Conservation (phyloP, 2,329 filamentous ascomycete genomes). For the Clonostachys solani region DNA sequence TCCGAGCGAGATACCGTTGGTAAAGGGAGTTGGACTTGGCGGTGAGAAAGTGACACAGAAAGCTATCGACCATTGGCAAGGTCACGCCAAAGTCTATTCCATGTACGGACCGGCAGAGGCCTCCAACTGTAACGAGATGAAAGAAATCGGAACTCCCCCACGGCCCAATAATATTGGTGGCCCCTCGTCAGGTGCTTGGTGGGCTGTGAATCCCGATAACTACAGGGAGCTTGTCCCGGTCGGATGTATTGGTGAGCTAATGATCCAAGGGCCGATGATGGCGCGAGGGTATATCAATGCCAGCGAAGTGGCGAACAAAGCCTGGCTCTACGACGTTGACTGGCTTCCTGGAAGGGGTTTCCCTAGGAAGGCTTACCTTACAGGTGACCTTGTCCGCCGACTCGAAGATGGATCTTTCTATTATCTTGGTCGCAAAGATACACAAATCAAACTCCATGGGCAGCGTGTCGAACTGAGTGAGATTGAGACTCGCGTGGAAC, state of each 20-base stretch:
- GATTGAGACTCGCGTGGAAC: constrained; percentile 6
- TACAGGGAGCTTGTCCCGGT: constrained; percentile 10
- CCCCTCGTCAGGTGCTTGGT: constrained; percentile 4
- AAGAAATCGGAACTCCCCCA: neutral
- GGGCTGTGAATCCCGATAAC: constrained; percentile 11
- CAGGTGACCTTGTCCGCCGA: constrained; percentile 37
- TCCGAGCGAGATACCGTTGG: constrained; percentile 6
- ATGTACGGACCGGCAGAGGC: constrained; percentile 1
- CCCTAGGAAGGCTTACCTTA: constrained; percentile 28
- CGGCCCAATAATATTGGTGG: constrained; percentile 3
- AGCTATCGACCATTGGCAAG: neutral
- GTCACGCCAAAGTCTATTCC: neutral
- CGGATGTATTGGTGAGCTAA: constrained; percentile 19
- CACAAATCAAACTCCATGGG: constrained; percentile 52
- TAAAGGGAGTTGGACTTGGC: constrained; percentile 12
- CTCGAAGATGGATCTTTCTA: constrained; percentile 19
- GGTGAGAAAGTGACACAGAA: constrained; percentile 12
- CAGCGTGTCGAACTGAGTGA: constrained; percentile 40
- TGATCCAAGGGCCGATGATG: constrained; percentile 24
- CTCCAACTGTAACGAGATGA: neutral
- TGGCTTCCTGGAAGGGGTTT: neutral
- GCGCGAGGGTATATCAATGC: constrained; percentile 33
- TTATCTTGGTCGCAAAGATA: constrained; percentile 46
- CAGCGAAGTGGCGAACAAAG: constrained; percentile 1
- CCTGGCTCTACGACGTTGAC: constrained; percentile 14